These are phyloP conservation scores for Pyrenula massariospora DNA, from an alignment of 495 filamentous ascomycete species.

Conservation along the genomic window DNA sequence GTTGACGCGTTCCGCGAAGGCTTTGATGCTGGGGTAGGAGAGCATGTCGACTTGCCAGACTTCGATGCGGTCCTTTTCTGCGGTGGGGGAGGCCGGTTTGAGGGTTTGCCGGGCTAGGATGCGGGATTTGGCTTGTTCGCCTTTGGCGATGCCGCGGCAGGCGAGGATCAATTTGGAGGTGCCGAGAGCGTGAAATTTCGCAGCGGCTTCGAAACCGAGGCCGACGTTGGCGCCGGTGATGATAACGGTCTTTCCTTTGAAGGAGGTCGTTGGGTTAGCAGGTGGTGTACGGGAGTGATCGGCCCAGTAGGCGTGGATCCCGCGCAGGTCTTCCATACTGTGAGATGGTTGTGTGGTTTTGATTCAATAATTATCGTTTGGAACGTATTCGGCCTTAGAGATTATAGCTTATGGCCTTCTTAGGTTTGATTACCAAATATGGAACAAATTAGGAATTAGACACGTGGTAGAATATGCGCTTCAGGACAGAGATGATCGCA, in stretches of 20 bases:
- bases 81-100: constrained; percentile 9
- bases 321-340: background rate
- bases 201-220: constrained; percentile 20
- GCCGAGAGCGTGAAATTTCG: constrained; percentile 11
- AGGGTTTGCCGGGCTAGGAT: constrained; percentile 8
- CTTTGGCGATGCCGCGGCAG: constrained; percentile 25
- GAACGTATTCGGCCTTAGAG: too few species aligned
- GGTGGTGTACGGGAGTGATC: background rate
- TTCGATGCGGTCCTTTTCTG: constrained; percentile 17
- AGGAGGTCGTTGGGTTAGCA: constrained; percentile 2
- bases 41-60: constrained; percentile 25
- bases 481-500: too few species aligned
- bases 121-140: constrained; percentile 22
- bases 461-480: too few species aligned
- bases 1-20: constrained; percentile 15
- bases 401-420: too few species aligned
- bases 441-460: too few species aligned
- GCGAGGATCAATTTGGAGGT: constrained; percentile 18
- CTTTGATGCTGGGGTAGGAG: constrained; percentile 19
- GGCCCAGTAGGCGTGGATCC: background rate
- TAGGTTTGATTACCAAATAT: too few species aligned
- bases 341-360: too few species aligned
- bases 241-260: constrained; percentile 19
- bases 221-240: constrained; percentile 23
- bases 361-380: too few species aligned